phyloP scores from a whole-genome alignment of 2,329 filamentous ascomycete species.

The Aspergillus pseudonomiae region DNA sequence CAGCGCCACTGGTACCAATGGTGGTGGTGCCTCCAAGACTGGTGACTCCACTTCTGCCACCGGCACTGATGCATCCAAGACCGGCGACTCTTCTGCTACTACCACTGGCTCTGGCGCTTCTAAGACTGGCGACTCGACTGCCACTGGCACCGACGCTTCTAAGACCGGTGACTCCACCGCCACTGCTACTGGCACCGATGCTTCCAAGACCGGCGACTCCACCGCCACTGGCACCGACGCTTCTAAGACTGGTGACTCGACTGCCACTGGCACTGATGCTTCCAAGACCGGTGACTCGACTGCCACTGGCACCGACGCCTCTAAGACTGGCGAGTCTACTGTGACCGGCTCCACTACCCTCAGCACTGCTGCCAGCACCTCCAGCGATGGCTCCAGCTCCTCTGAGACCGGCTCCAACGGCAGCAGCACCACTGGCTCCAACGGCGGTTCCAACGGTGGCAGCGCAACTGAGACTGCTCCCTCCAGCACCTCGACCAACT shows the following conservation, averaged over 20 bases:
- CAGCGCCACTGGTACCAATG: slow-evolving; percentile 1
- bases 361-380: slow-evolving; percentile 12
- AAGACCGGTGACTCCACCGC: slow-evolving; percentile 18
- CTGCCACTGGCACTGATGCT: slow-evolving; percentile 8
- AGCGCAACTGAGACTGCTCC: slow-evolving; percentile 14
- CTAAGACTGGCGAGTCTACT: slow-evolving; percentile 1
- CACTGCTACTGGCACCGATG: slow-evolving; percentile 6
- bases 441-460: slow-evolving; percentile 13
- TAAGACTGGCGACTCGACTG: slow-evolving; percentile 20
- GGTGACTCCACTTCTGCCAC: slow-evolving; percentile 4
- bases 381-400: slow-evolving; percentile 15
- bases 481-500: slow-evolving; percentile 20
- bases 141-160: slow-evolving; percentile 19
- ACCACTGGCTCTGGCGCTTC: slow-evolving; percentile 23
- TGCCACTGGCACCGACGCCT: slow-evolving; percentile 5
- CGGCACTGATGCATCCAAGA: slow-evolving; percentile 17
- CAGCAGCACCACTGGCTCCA: slow-evolving; percentile 19
- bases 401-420: slow-evolving; percentile 19
- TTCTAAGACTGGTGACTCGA: slow-evolving; percentile 5
- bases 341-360: slow-evolving; percentile 10
- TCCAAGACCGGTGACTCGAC: slow-evolving; percentile 19
- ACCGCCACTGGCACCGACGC: slow-evolving; percentile 13
- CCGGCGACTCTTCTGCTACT: slow-evolving; percentile 19
- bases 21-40: slow-evolving; percentile 3
- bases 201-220: slow-evolving; percentile 4